A percentile compares a stretch with the other conserved stretches of the same genome.
Evolutionary conservation across 768 basidiomycete genomes (phyloP).

Genomic region (Russula virescens): DNA sequence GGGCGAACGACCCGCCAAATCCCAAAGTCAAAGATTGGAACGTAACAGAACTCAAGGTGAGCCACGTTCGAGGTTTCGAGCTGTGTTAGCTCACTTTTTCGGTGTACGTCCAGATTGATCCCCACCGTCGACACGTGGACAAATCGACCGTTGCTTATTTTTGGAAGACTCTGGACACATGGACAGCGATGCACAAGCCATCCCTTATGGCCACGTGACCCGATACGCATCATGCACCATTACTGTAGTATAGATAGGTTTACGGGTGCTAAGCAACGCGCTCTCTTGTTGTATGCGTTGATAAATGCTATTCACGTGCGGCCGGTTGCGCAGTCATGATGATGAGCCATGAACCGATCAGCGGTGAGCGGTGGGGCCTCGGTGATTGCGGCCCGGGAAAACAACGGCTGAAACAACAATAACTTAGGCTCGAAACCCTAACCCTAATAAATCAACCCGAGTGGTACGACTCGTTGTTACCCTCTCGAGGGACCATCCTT

Average conservation of each 20-base stretch:
- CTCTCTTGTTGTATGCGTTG: no score
- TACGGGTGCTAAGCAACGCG: no score
- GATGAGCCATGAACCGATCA: no score
- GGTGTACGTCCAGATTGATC: conserved; percentile 64
- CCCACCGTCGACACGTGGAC: conserved; percentile 83
- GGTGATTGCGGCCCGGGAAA: no score
- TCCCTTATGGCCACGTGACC: conserved; percentile 51
- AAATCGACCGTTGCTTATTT: conserved; percentile 93
- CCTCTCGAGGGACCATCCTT: neutral
- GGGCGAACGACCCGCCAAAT: conserved; percentile 89
- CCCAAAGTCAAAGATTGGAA: conserved; percentile 94
- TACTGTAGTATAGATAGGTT: no score
- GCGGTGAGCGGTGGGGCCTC: no score
- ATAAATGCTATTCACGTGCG: no score
- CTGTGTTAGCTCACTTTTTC: neutral
- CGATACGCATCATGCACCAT: neutral
- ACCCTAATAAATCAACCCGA: conserved; percentile 2
- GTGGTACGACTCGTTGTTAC: conserved; percentile 22
- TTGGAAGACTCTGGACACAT: conserved; percentile 87
- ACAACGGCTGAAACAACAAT: no score
- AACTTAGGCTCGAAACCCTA: conserved; percentile 5
- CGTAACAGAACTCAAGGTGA: conserved; percentile 87
- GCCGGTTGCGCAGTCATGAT: no score
- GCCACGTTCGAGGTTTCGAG: neutral
- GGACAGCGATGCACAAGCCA: conserved; percentile 77